Percentiles rank a stretch among this genome's conserved stretches.
Evolutionary conservation across 139 green algal species (phyloP).

Genomic region (Mesostigma viride): DNA sequence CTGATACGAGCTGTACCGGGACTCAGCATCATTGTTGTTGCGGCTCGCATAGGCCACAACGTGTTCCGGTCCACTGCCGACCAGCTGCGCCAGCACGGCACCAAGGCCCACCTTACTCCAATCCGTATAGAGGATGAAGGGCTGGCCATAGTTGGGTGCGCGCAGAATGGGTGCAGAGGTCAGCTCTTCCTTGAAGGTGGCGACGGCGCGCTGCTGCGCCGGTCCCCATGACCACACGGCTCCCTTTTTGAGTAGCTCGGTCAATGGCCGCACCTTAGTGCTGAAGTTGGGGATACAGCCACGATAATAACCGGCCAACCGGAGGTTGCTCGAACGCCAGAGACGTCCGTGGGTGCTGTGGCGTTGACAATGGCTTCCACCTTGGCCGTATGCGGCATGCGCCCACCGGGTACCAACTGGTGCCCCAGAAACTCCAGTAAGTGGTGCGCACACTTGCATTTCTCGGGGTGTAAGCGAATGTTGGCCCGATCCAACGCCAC

Average conservation of each 20-base stretch:
- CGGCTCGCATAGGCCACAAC: conserved; percentile 8
- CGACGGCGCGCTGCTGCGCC: conserved; percentile 7
- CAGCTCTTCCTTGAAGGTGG: conserved; percentile 11
- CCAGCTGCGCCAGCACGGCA: conserved; percentile 6
- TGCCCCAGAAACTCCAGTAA: conserved; percentile 4
- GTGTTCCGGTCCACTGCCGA: conserved; percentile 9
- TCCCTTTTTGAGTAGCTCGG: conserved; percentile 21
- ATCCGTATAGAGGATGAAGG: conserved; percentile 8
- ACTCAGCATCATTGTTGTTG: conserved; percentile 14
- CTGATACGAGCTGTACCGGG: conserved; percentile 18
- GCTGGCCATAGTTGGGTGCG: not conserved
- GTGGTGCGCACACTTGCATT: not conserved
- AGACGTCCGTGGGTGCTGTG: conserved; percentile 3
- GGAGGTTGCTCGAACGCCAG: conserved; percentile 10
- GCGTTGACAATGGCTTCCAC: not conserved
- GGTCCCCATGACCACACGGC: conserved; percentile 10
- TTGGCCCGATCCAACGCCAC: not conserved
- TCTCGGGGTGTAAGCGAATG: not conserved
- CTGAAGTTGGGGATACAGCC: conserved; percentile 32
- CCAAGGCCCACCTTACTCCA: not conserved
- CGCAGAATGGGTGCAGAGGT: not conserved
- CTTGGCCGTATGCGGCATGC: not conserved
- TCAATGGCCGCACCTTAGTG: conserved; percentile 22
- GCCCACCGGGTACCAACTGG: not conserved
- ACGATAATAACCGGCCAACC: conserved; percentile 40